Evolutionary conservation across 2,329 filamentous ascomycete species (phyloP).

Genomic region (Exophiala xenobiotica): DNA sequence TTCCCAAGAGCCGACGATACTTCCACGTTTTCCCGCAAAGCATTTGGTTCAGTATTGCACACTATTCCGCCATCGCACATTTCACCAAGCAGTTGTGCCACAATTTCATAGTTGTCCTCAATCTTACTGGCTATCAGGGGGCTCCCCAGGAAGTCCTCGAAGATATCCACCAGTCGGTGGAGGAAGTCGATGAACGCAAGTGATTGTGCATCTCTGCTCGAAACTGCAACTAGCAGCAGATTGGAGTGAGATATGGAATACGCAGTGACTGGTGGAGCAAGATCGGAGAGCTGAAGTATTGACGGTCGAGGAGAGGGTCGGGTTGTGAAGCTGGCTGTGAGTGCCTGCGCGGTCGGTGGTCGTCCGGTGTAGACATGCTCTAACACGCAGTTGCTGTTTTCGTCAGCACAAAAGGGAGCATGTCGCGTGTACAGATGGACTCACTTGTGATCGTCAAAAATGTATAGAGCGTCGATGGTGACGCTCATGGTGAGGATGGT

Average conservation of each 20-base stretch:
- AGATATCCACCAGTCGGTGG: slow-evolving; percentile 84
- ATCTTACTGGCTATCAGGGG: slow-evolving; percentile 84
- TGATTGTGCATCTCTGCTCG: slow-evolving; percentile 83
- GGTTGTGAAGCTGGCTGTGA: slow-evolving; percentile 83
- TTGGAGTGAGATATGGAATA: slow-evolving; percentile 87
- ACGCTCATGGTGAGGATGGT: slow-evolving; percentile 66
- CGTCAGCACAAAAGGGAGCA: slow-evolving; percentile 11
- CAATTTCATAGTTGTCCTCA: slow-evolving; percentile 86
- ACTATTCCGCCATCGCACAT: slow-evolving; percentile 95
- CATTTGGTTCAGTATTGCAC: slow-evolving; percentile 88
- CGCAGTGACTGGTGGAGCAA: slow-evolving; percentile 80
- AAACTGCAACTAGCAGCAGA: slow-evolving; percentile 79
- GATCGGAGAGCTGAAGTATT: slow-evolving; percentile 78
- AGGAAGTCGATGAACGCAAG: slow-evolving; percentile 90
- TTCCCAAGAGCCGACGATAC: slow-evolving; percentile 89
- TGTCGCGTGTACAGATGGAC: slow-evolving; percentile 30
- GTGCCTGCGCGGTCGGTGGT: slow-evolving; percentile 70
- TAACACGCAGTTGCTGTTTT: slow-evolving; percentile 72
- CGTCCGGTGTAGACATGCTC: slow-evolving; percentile 85
- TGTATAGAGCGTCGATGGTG: slow-evolving; percentile 91
- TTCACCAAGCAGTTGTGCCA: slow-evolving; percentile 87
- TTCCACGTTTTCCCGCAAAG: slow-evolving; percentile 84
- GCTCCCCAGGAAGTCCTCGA: slow-evolving; percentile 91
- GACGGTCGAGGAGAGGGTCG: slow-evolving; percentile 79
- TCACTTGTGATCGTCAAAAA: slow-evolving; percentile 94